Conservation (phyloP, 164 flowering plant species). For the Kingdonia uniflora region DNA sequence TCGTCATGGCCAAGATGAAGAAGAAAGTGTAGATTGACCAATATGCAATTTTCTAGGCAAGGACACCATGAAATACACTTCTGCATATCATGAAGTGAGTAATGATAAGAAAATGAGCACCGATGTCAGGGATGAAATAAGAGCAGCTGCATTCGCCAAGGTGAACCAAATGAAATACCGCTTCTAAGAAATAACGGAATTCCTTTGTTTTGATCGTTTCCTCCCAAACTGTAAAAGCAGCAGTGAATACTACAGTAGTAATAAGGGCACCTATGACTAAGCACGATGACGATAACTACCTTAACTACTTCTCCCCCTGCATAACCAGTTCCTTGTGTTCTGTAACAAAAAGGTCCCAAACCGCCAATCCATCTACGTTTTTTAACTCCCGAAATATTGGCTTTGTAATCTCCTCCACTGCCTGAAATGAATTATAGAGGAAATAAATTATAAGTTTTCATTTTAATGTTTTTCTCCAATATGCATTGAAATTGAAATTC, state of each 20-base stretch:
- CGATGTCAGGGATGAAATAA: background rate
- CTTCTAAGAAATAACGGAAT: background rate
- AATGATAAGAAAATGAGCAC: constrained; percentile 1
- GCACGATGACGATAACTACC: background rate
- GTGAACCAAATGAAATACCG: background rate
- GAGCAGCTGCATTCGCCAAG: background rate
- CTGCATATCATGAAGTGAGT: no score
- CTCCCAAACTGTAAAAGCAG: constrained; percentile 8
- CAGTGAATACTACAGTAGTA: constrained; percentile 5
- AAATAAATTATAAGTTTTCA: no score
- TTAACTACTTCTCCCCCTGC: constrained; percentile 6
- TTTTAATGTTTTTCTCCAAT: no score
- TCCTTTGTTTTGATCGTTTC: background rate
- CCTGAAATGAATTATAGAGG: no score
- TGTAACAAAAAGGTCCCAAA: background rate
- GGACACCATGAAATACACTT: constrained; percentile 1
- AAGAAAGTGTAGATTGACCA: constrained; percentile 2
- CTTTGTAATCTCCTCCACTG: background rate
- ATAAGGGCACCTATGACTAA: constrained; percentile 1
- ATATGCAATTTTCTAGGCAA: background rate
- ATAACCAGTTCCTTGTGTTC: background rate
- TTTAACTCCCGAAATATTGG: background rate
- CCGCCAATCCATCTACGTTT: no score
- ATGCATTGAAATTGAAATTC: no score
- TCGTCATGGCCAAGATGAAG: background rate